Conservation (phyloP, 1,284 basidiomycete species). For the Apiotrichum akiyoshidainum region DNA sequence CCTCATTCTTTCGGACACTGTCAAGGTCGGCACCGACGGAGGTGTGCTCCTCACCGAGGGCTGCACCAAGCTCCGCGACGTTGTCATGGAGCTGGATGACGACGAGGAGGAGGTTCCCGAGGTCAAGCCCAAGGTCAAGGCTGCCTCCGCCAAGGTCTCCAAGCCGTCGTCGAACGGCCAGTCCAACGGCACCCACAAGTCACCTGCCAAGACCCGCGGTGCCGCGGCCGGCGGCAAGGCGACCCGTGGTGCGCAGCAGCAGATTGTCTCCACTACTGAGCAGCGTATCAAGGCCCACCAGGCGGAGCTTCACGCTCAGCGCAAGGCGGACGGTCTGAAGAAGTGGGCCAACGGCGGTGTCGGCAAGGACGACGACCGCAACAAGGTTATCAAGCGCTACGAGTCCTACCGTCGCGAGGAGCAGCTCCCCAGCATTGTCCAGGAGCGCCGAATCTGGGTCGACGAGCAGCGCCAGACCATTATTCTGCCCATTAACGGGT, state of each 20-base stretch:
- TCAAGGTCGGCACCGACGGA: conserved; percentile 69
- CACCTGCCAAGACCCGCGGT: conserved; percentile 32
- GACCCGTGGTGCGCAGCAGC: conserved; percentile 68
- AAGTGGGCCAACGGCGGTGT: conserved; percentile 64
- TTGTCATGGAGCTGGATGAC: conserved; percentile 72
- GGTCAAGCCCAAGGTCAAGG: conserved; percentile 57
- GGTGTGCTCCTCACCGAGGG: conserved; percentile 77
- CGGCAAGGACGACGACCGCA: conserved; percentile 61
- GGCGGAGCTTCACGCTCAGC: conserved; percentile 69
- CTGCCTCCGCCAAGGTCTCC: conserved; percentile 56
- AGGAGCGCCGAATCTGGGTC: conserved; percentile 78
- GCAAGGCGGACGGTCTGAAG: conserved; percentile 79
- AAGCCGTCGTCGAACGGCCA: conserved; percentile 26
- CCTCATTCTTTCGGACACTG: conserved; percentile 84
- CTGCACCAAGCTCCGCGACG: conserved; percentile 75
- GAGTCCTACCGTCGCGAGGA: conserved; percentile 95
- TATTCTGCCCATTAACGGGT: conserved; percentile 89
- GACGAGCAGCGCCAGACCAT: conserved; percentile 88
- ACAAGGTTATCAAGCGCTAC: conserved; percentile 88
- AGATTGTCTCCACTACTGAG: conserved; percentile 66
- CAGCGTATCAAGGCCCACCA: conserved; percentile 82
- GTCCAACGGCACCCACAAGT: conserved; percentile 20
- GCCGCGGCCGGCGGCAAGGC: conserved; percentile 64
- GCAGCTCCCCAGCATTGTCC: conserved; percentile 75
- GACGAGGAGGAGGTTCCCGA: conserved; percentile 50